Evolutionary conservation across 202 grass and related monocot genomes (phyloP), one percentile per base, ranked within the genome.

Genomic region (Zizania palustris): DNA sequence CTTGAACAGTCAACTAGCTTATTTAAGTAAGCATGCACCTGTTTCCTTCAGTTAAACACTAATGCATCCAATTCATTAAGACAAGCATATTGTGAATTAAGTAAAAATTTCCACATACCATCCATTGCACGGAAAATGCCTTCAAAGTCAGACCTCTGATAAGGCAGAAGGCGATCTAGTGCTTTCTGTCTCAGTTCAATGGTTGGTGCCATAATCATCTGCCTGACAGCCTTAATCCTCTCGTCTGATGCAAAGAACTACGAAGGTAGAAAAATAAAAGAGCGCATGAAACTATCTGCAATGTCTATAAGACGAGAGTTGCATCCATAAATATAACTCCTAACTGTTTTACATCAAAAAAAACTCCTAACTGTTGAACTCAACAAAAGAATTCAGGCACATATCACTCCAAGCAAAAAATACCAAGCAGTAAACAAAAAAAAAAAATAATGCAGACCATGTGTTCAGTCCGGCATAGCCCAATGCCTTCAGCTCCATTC

Each of bases 211-310:
- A 99, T 99, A 75, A 99, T 99, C 96, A 99, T 99, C 88, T 96
- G 89, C 79, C 96, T 92, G 69, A 99, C 96, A 81, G 92, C 81
- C 75, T 93, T 99, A 75, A 99, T 87, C 85, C 96, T 96, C 87
- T 99, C 96, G 40, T 99, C 96, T n/a, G 96, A 99, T 87, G 92
- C 92, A 82, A 99, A 99, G 89, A 99, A 99, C 96, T 99, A 79
- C 19, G 22, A 79, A 75, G 71, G 42, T 34, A 76, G 39, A 72
- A 38, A 66, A 48, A 41, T 35, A 57, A 28, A 28, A 28, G 28
- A 28, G 28, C 28, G 68, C 9, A 37, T 73, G 42, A 70, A 60
- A 28, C 1, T 51, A 64, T 67, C 36, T 80, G 61, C 60, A 65
- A 39, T 53, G 37, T 56, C 22, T 33, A 71, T 4, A 43, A 73